phyloP scores from a whole-genome alignment of 2,329 filamentous ascomycete genomes.

The Colletotrichum lindemuthianum region DNA sequence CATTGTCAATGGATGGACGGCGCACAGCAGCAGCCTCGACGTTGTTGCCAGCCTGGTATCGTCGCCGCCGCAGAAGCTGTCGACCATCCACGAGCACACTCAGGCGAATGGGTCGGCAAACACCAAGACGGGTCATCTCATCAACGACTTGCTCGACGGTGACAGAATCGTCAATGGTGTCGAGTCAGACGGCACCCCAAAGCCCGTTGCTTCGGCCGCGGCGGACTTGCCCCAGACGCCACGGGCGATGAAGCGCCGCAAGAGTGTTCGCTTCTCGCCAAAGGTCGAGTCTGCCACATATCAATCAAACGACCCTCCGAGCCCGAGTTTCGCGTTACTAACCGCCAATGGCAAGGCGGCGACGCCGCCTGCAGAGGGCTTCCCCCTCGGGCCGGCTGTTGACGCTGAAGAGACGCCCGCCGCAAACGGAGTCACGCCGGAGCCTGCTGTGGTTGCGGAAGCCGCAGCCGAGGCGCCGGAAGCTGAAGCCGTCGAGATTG shows the following conservation, averaged over 20 bases:
- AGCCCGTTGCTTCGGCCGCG: constrained; percentile 12
- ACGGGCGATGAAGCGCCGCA: constrained; percentile 55
- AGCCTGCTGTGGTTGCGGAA: neutral
- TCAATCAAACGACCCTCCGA: constrained; percentile 61
- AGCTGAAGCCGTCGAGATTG: constrained; percentile 41
- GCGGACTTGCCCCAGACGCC: constrained; percentile 30
- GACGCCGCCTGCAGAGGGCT: constrained; percentile 5
- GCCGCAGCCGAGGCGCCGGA: neutral
- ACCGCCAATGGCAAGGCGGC: constrained; percentile 36
- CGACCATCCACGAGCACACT: constrained; percentile 25
- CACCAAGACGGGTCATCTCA: constrained; percentile 6
- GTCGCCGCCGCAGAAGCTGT: constrained; percentile 8
- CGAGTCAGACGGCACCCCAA: constrained; percentile 4
- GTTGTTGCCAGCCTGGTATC: neutral
- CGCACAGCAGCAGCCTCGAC: neutral
- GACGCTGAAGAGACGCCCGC: constrained; percentile 4
- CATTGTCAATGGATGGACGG: neutral
- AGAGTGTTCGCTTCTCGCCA: constrained; percentile 77
- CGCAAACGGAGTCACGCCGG: constrained; percentile 1
- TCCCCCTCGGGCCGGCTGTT: constrained; percentile 14
- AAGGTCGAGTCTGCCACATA: constrained; percentile 73
- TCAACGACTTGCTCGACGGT: constrained; percentile 36
- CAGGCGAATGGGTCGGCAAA: neutral
- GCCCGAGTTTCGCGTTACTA: constrained; percentile 48
- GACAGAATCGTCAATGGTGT: constrained; percentile 6